Evolutionary conservation across 148 eudicot genomes (phyloP).

Genomic region (Fallopia convolvulus): DNA sequence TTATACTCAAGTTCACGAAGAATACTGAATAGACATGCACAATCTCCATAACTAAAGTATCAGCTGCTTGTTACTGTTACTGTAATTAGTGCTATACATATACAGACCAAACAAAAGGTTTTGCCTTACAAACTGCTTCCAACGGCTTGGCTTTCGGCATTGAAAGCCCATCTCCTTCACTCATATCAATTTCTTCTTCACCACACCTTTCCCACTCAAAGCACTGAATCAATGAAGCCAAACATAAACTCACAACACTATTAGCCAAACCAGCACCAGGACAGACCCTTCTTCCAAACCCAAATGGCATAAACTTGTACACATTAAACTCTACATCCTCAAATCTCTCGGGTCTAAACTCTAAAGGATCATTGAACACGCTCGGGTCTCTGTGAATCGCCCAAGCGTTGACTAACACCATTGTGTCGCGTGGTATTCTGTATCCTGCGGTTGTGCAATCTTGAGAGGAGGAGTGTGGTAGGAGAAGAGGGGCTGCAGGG

Average conservation of each 20-base stretch:
- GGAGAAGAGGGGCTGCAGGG: conserved; percentile 15
- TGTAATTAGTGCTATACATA: background rate
- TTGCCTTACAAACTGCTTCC: conserved; percentile 10
- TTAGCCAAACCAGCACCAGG: conserved; percentile 15
- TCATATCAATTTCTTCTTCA: conserved; percentile 17
- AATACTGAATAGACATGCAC: background rate
- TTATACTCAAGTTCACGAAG: too few relatives aligned
- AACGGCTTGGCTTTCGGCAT: conserved; percentile 19
- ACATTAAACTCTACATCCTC: background rate
- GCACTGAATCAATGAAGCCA: conserved; percentile 21
- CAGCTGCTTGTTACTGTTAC: too few relatives aligned
- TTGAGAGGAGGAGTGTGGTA: conserved; percentile 19
- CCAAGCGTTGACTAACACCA: conserved; percentile 17
- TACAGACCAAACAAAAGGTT: background rate
- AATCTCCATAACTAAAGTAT: too few relatives aligned
- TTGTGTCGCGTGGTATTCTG: conserved; percentile 14
- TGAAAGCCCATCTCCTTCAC: conserved; percentile 14
- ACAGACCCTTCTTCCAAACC: conserved; percentile 13
- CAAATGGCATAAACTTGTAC: conserved; percentile 16
- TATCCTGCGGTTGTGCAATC: conserved; percentile 14
- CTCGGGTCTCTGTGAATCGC: conserved; percentile 21
- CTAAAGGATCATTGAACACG: conserved; percentile 12
- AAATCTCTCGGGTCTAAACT: conserved; percentile 20
- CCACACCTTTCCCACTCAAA: conserved; percentile 19
- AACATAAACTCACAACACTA: conserved; percentile 9